Percentiles rank a stretch among this genome's conserved stretches.
phyloP scores from a whole-genome alignment of 805 yeast species.

The Candida montana region DNA sequence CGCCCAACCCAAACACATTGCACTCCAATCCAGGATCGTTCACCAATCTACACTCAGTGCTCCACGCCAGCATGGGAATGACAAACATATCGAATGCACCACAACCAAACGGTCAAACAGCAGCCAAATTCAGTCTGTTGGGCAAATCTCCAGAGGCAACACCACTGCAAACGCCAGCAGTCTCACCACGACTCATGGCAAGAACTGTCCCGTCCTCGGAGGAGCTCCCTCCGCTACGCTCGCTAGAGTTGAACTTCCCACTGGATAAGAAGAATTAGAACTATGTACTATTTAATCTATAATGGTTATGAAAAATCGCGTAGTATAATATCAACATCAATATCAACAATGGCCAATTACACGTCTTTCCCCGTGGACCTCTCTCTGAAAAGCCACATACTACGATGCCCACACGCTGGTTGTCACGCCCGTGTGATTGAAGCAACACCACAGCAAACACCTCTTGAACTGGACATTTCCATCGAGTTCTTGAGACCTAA shows the following conservation, averaged over 20 bases:
- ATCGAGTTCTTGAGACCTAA: constrained; percentile 6
- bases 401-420: constrained; percentile 23
- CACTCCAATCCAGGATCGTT: constrained; percentile 12
- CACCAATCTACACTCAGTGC: constrained; percentile 20
- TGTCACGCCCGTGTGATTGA: constrained; percentile 23
- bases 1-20: constrained; percentile 13
- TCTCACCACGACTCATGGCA: constrained; percentile 22
- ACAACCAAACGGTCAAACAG: background rate
- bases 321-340: background rate
- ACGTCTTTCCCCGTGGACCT: background rate
- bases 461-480: background rate
- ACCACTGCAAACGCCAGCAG: constrained; percentile 24
- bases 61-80: constrained; percentile 20
- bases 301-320: background rate
- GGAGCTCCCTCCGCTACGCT: constrained; percentile 25
- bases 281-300: background rate
- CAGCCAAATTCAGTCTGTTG: constrained; percentile 13
- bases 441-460: constrained; percentile 3
- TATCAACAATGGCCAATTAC: background rate
- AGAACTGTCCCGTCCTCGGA: constrained; percentile 6
- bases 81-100: constrained; percentile 12
- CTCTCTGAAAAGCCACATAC: background rate
- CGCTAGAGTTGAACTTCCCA: constrained; percentile 24
- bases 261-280: constrained; percentile 6
- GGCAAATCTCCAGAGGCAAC: constrained; percentile 28